Percentiles rank a stretch among this genome's conserved stretches.
Conservation (phyloP, 2,329 filamentous ascomycete genomes). For the Diaporthe ilicicola region DNA sequence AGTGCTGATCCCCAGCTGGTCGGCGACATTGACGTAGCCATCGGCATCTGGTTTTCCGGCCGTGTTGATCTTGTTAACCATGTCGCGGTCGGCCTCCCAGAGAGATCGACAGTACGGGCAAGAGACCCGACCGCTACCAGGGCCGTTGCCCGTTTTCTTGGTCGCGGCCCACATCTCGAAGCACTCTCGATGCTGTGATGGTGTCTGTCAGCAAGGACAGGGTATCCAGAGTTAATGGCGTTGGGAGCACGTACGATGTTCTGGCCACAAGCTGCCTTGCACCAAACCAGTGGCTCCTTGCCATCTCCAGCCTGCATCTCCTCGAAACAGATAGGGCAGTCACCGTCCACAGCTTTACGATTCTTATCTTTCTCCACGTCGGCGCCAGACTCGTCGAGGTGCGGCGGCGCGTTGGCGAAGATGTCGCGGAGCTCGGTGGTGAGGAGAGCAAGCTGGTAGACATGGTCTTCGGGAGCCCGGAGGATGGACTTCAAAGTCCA, state of each 20-base stretch:
- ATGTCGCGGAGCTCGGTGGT: constrained; percentile 66
- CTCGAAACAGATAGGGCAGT: constrained; percentile 67
- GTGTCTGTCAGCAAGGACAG: background rate
- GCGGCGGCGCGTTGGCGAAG: constrained; percentile 62
- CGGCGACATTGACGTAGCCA: constrained; percentile 70
- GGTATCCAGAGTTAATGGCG: background rate
- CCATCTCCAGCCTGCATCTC: constrained; percentile 48
- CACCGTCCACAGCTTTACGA: constrained; percentile 60
- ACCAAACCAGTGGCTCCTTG: constrained; percentile 56
- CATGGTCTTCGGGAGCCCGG: constrained; percentile 61
- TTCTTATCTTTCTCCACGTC: constrained; percentile 43
- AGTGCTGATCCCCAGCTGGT: constrained; percentile 65
- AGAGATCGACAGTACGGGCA: constrained; percentile 69
- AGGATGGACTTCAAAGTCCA: constrained; percentile 69
- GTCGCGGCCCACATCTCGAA: constrained; percentile 63
- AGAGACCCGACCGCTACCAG: constrained; percentile 50
- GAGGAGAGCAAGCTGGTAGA: constrained; percentile 70
- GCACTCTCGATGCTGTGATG: constrained; percentile 53
- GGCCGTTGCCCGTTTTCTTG: constrained; percentile 46
- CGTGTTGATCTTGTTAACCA: constrained; percentile 54
- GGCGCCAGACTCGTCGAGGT: constrained; percentile 45
- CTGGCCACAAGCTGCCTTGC: constrained; percentile 60
- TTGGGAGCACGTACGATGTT: constrained; percentile 48
- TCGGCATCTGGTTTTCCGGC: constrained; percentile 52
- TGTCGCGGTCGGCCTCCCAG: constrained; percentile 60